phyloP scores from a whole-genome alignment of 371 early-diverging fungal genomes.

The Parasitella parasitica region DNA sequence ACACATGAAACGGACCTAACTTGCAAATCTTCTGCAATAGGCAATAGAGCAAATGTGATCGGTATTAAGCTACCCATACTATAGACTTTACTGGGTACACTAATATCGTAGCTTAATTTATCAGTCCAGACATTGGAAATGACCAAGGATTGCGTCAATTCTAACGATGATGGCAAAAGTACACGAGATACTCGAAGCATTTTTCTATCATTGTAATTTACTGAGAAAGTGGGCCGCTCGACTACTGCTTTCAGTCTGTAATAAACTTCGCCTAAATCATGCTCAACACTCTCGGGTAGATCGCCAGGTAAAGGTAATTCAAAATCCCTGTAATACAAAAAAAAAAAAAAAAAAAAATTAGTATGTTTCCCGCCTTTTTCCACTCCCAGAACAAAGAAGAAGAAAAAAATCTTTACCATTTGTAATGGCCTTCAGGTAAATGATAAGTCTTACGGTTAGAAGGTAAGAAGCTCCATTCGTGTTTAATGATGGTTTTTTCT shows the following conservation, averaged over 20 bases:
- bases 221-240: conserved; percentile 46
- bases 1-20: conserved; percentile 34
- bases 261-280: conserved; percentile 38
- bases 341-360: neutral
- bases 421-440: conserved; percentile 37
- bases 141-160: conserved; percentile 36
- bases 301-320: conserved; percentile 54
- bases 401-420: conserved; percentile 33
- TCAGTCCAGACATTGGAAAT: conserved; percentile 48
- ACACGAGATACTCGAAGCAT: conserved; percentile 31
- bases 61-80: conserved; percentile 36
- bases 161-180: conserved; percentile 37
- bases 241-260: conserved; percentile 45
- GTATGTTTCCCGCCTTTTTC: neutral
- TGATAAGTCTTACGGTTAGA: conserved; percentile 38
- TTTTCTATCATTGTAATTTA: conserved; percentile 34
- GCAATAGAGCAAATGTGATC: conserved; percentile 39
- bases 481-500: conserved; percentile 39
- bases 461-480: conserved; percentile 48
- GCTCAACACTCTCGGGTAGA: conserved; percentile 43
- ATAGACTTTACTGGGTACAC: conserved; percentile 43
- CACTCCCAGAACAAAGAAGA: neutral
- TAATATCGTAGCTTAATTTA: conserved; percentile 47
- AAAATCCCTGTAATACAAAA: conserved; percentile 39
- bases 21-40: conserved; percentile 34